Evolutionary conservation across 768 basidiomycete species (phyloP).

Genomic region (Suillus subaureus): DNA sequence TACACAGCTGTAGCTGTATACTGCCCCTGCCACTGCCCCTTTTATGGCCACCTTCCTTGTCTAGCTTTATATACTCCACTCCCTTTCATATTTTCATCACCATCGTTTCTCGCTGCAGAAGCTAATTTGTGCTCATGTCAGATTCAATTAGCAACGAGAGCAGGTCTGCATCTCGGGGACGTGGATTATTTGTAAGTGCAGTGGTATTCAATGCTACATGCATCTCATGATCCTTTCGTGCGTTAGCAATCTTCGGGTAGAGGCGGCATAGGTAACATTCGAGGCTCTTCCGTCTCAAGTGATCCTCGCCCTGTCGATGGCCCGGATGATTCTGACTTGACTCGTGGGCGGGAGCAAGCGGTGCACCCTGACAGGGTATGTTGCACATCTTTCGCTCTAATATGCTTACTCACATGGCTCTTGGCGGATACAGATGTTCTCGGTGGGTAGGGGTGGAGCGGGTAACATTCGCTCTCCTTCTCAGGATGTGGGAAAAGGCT

Average conservation of each 20-base stretch:
- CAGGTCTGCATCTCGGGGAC: slow-evolving; percentile 60
- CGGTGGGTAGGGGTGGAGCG: slow-evolving; percentile 77
- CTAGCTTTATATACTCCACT: not conserved
- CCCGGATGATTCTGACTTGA: slow-evolving; percentile 29
- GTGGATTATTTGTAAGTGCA: slow-evolving; percentile 56
- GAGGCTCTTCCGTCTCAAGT: slow-evolving; percentile 46
- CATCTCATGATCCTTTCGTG: not conserved
- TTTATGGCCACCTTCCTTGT: not conserved
- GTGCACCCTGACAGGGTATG: slow-evolving; percentile 42
- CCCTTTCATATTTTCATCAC: not conserved
- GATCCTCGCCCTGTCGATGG: slow-evolving; percentile 44
- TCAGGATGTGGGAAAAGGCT: too few species aligned
- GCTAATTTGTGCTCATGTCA: slow-evolving; percentile 22
- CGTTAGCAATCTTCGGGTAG: slow-evolving; percentile 62
- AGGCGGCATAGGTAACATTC: slow-evolving; percentile 72
- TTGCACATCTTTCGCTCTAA: slow-evolving; percentile 5
- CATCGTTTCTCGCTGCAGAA: not conserved
- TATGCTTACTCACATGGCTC: slow-evolving; percentile 10
- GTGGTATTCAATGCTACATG: slow-evolving; percentile 1
- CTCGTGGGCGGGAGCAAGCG: slow-evolving; percentile 63
- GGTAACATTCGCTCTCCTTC: slow-evolving; percentile 75
- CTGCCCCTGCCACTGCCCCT: not conserved
- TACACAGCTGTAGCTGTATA: too few species aligned
- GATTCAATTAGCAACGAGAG: slow-evolving; percentile 26
- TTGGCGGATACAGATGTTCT: slow-evolving; percentile 28